Base-by-base conservation (phyloP, 2,329 filamentous ascomycete genomes). In the Emergomyces orientalis region DNA sequence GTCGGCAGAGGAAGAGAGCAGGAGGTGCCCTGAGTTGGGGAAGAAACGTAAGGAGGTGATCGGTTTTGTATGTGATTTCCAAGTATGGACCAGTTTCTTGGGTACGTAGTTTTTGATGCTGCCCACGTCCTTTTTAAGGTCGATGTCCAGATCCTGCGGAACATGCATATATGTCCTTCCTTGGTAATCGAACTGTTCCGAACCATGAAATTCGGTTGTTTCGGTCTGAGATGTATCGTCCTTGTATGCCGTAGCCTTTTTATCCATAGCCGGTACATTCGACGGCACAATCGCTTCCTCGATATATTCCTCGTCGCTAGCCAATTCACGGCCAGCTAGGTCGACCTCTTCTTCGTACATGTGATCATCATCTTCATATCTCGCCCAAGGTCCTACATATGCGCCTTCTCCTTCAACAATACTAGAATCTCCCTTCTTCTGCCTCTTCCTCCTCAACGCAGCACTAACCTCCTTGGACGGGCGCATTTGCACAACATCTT, bases 121-220 rank as follows among this genome's bases (percentile, higher is more conserved):
- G 69, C 89, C 90, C 54, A 82, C 75, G 65, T 95, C 91, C 77
- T 94, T 95, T 67, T 82, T 84, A 69, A 99, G 80, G 73, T 96
- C 89, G 73, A 96, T 81, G 71, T 91, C 90, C 76, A 96, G 79
- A 73, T 96, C 92, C 74, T 91, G 91, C 3, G 94, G 94, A 55
- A 97, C 83, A 76, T 99, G 94, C 93, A 99, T 97, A 74, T 96
- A 99, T 41, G 93, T 96, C 67, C 94, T 83, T 57, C 94, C 94
- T 74, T 95, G 89, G 78, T 99, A 99, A 75, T 99, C 94, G 79
- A 87, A 88, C 76, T 94, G 81, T 72, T 89, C 82, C 49, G 83
- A 83, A 65, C 92, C 94, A 71, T 96, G 89, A 77, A 97, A 99
- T 54, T 86, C 87, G 52, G 88, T 91, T 60, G 88, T 94, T 78